These are phyloP conservation scores for Viola pubescens DNA, from an alignment of 441 rosid genomes.

Conservation along the genomic window DNA sequence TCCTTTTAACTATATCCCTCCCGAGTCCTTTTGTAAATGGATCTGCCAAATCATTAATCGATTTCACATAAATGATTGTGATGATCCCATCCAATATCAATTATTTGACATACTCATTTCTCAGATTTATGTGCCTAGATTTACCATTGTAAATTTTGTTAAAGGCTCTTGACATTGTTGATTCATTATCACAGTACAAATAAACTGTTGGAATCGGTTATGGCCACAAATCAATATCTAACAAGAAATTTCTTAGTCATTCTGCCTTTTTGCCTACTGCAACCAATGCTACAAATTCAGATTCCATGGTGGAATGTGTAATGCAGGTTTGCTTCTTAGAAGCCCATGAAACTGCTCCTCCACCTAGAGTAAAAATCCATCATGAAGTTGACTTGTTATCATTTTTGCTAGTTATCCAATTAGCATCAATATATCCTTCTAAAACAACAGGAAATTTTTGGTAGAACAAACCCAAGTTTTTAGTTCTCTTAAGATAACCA, in stretches of 20 bases:
- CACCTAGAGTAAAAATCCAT: background rate
- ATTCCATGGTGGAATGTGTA: background rate
- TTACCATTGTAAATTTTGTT: background rate
- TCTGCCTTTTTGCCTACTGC: background rate
- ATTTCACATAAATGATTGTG: background rate
- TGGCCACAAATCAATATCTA: background rate
- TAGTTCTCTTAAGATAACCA: background rate
- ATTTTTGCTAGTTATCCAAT: background rate
- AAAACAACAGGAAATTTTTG: background rate
- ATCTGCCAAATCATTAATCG: background rate
- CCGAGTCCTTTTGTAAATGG: background rate
- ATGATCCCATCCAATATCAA: background rate
- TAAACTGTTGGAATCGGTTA: background rate
- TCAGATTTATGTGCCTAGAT: background rate
- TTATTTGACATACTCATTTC: background rate
- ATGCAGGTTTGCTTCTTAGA: background rate
- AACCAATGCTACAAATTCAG: background rate
- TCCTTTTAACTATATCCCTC: background rate
- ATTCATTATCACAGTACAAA: background rate
- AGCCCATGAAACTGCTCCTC: background rate
- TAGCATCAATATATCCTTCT: background rate
- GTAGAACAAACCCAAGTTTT: background rate
- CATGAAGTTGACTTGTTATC: background rate
- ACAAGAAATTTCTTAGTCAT: background rate
- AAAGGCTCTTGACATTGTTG: background rate